Base-by-base conservation (phyloP, 2,329 filamentous ascomycete genomes). In the Botryotinia calthae region DNA sequence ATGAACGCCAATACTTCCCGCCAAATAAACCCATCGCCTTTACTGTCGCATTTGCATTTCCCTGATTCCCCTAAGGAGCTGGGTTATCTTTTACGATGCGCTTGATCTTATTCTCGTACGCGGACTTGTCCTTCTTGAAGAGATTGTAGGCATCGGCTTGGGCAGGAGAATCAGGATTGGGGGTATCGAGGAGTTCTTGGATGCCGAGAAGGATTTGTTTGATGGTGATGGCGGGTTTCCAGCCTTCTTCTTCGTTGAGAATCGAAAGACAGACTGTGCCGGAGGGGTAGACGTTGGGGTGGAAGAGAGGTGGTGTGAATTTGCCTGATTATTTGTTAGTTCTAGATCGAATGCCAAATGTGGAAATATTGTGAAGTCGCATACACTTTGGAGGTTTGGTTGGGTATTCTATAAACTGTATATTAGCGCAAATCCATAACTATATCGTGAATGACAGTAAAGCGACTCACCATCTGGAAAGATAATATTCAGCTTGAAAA, bases 361-460 rank as follows among this genome's bases (percentile, higher is more conserved):
- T 74, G 70, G 62, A 48, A 69, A 73, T 72, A 25, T 70, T 65
- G 42, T 44, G 70, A 54, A 68, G 16, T 63, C 64, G 85, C 91
- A 83, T 89, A 97, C 96, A 99, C 85, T 99, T 99, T 1, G 96
- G 96, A 46, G 96, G 96, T 83, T 99, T 99, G 69, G 97, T 99
- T 25, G 96, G 96, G 82, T 99, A 99, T 80, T 99, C 96, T 97
- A 79, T 76, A 64, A 76, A 76, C 63, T 69, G 34, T 71, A 51
- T 40, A 63, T 81, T 76, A 82, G 78, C 71, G 63, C 70, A 63
- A 69, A 28, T 72, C 12, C 2, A 51, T 18, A 25, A 48, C 31
- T 12, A 51, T 25, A n/a, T 48, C 7, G 6, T 44, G 4, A 28
- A 56, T 16, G 28, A 12, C 12, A n/a, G 44, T 42, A 16, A 34